Conservation (phyloP, 1,139 yeast species). For the Diutina scorzettiae region DNA sequence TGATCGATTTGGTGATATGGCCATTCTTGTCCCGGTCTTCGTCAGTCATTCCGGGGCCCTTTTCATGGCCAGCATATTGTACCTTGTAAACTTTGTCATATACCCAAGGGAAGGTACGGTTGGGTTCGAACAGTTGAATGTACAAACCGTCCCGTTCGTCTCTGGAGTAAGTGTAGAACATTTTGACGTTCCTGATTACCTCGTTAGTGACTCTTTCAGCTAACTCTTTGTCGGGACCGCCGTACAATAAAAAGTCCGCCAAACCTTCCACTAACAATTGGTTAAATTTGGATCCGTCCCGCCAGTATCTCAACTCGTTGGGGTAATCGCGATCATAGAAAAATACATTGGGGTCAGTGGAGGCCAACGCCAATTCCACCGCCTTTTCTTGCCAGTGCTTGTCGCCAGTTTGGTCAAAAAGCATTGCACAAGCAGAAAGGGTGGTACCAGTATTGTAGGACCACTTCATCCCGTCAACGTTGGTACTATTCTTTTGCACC, state of each 20-base stretch:
- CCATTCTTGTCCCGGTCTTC: constrained; percentile 21
- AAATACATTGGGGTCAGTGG: constrained; percentile 41
- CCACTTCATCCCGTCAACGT: constrained; percentile 44
- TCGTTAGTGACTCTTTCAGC: constrained; percentile 29
- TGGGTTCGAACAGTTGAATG: constrained; percentile 51
- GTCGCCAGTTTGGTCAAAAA: constrained; percentile 43
- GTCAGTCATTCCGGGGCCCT: constrained; percentile 38
- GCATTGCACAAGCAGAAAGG: constrained; percentile 39
- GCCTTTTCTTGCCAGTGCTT: constrained; percentile 46
- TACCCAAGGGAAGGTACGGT: constrained; percentile 37
- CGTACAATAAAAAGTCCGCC: constrained; percentile 47
- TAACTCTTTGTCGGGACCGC: constrained; percentile 29
- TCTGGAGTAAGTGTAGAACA: constrained; percentile 44
- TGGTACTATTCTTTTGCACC: constrained; percentile 35
- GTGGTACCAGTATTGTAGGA: constrained; percentile 65
- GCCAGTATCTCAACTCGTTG: constrained; percentile 46
- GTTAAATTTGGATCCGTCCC: constrained; percentile 52
- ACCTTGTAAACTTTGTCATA: constrained; percentile 37
- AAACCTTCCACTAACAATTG: constrained; percentile 59
- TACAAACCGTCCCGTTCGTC: constrained; percentile 52
- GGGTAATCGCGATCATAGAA: constrained; percentile 59
- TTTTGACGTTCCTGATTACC: constrained; percentile 36
- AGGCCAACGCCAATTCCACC: constrained; percentile 47
- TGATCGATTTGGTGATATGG: constrained; percentile 34
- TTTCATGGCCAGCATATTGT: constrained; percentile 41